These are phyloP conservation scores for Calonectria honghensis DNA, from an alignment of 2,329 filamentous ascomycete species.

Conservation along the genomic window DNA sequence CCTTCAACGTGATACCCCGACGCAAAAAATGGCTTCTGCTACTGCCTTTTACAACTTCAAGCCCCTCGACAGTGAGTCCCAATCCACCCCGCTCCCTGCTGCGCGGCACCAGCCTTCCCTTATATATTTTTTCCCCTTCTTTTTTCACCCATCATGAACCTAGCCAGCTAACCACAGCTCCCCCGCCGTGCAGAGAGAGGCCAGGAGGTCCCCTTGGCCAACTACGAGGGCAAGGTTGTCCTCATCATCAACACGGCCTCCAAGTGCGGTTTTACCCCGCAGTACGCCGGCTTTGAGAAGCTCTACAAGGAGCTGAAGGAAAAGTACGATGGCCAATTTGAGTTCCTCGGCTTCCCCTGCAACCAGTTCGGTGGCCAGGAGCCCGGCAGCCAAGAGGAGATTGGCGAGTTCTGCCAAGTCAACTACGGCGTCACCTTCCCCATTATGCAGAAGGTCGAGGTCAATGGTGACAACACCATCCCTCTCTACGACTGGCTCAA, in stretches of 20 bases:
- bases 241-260: slow-evolving; percentile 98
- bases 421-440: slow-evolving; percentile 96
- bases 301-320: slow-evolving; percentile 87
- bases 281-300: slow-evolving; percentile 92
- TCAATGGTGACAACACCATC: slow-evolving; percentile 89
- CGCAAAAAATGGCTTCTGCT: slow-evolving; percentile 62
- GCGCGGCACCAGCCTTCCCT: slow-evolving; percentile 44
- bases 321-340: slow-evolving; percentile 84
- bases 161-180: slow-evolving; percentile 42
- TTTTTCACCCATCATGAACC: background rate
- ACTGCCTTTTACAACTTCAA: slow-evolving; percentile 87
- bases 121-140: background rate
- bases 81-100: slow-evolving; percentile 30
- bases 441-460: slow-evolving; percentile 92
- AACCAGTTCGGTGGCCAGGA: slow-evolving; percentile 98
- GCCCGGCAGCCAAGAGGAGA: slow-evolving; percentile 87
- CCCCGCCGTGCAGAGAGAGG: slow-evolving; percentile 69
- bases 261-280: slow-evolving; percentile 98
- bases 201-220: slow-evolving; percentile 79
- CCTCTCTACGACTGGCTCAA: slow-evolving; percentile 88
- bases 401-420: slow-evolving; percentile 89
- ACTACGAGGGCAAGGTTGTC: slow-evolving; percentile 93
- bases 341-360: slow-evolving; percentile 96
- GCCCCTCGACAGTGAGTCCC: slow-evolving; percentile 82
- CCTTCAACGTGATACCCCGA: slow-evolving; percentile 33